Conservation (phyloP, 169 alveolate genomes). For the Cryptosporidium bovis region DNA sequence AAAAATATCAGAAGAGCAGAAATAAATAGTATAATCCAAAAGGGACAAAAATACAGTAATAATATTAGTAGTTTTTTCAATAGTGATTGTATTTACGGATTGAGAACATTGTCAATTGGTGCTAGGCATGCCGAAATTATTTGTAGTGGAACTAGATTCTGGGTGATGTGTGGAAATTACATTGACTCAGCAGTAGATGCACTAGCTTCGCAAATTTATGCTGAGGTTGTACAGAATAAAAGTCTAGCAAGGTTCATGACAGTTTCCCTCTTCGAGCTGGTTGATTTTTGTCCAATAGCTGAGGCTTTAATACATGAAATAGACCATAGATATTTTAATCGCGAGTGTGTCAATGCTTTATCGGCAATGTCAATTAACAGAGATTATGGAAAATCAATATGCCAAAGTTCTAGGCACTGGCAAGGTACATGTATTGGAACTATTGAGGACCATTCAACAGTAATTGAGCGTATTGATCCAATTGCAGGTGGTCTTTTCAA, state of each 20-base stretch:
- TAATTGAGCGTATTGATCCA: constrained; percentile 53
- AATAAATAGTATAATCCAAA: constrained; percentile 41
- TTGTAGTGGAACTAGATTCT: constrained; percentile 64
- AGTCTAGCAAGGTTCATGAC: constrained; percentile 50
- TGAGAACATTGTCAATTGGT: constrained; percentile 63
- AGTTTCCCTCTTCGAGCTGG: constrained; percentile 29
- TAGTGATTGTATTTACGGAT: constrained; percentile 70
- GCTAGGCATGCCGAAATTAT: constrained; percentile 69
- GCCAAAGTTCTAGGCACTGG: constrained; percentile 73
- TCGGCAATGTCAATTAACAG: constrained; percentile 62
- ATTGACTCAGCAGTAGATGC: constrained; percentile 71
- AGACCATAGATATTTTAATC: constrained; percentile 57
- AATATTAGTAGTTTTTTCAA: constrained; percentile 66
- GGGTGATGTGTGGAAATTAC: constrained; percentile 70
- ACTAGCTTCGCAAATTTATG: constrained; percentile 52
- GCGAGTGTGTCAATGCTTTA: constrained; percentile 70
- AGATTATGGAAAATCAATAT: constrained; percentile 49
- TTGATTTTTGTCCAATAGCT: constrained; percentile 70
- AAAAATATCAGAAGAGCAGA: constrained; percentile 56
- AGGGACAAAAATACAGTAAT: constrained; percentile 24
- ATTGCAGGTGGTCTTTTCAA: constrained; percentile 57
- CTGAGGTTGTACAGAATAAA: constrained; percentile 61
- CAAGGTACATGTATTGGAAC: constrained; percentile 70
- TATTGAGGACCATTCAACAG: constrained; percentile 4
- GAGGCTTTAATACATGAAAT: constrained; percentile 50